A percentile compares a stretch with the other conserved stretches of the same genome.
phyloP scores from a whole-genome alignment of 2,329 filamentous ascomycete genomes.

The Thermochaetoides dissita region DNA sequence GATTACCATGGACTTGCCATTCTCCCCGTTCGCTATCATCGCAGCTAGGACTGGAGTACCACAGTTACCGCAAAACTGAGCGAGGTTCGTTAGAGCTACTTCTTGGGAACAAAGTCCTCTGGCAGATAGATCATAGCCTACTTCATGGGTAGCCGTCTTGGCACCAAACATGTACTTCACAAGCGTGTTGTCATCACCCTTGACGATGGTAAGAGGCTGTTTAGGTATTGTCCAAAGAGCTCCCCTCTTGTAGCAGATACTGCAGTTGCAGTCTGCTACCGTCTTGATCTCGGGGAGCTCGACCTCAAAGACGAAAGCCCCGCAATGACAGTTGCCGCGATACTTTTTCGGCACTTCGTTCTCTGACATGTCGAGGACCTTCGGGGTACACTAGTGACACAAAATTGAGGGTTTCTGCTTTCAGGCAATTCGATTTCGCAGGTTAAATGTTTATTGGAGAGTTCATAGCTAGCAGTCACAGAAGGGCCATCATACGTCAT shows the following conservation, averaged over 20 bases:
- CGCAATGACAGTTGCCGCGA: constrained; percentile 44
- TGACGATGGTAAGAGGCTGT: constrained; percentile 27
- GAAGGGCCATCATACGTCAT: too few relatives aligned
- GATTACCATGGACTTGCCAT: constrained; percentile 18
- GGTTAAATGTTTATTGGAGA: too few relatives aligned
- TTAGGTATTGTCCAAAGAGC: constrained; percentile 25
- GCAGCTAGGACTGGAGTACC: constrained; percentile 28
- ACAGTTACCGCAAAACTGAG: constrained; percentile 38
- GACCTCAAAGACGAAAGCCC: constrained; percentile 35
- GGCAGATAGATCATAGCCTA: neutral
- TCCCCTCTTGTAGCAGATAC: constrained; percentile 42
- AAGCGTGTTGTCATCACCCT: constrained; percentile 27
- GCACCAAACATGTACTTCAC: constrained; percentile 30
- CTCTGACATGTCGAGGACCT: too few relatives aligned
- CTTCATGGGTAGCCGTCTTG: neutral
- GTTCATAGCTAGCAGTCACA: too few relatives aligned
- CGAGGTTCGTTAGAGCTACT: too few relatives aligned
- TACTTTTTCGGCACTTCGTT: constrained; percentile 18
- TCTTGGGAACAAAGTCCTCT: too few relatives aligned
- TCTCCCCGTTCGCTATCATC: constrained; percentile 2
- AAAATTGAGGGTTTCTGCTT: too few relatives aligned
- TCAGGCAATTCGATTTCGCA: too few relatives aligned
- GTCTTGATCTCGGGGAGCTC: constrained; percentile 42
- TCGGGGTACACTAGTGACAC: too few relatives aligned
- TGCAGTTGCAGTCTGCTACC: constrained; percentile 50